Base-by-base conservation (phyloP, 225 moss, liverwort and hornwort genomes). In the Straminergon stramineum region DNA sequence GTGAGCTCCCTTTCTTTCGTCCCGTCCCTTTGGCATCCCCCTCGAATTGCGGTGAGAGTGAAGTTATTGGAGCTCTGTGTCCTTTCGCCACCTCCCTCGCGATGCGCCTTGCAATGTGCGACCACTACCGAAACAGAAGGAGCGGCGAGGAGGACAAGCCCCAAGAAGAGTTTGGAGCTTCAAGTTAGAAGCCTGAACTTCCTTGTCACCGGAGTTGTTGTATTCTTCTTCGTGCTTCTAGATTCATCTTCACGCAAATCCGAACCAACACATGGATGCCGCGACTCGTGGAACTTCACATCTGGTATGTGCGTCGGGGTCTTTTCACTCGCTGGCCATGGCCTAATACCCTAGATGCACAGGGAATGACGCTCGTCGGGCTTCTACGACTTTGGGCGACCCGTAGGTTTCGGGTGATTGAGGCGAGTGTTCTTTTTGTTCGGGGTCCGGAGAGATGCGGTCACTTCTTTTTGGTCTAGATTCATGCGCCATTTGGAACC, bases 41-140 rank as follows among this genome's bases (percentile, higher is more conserved):
- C 88, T 88, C 75, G 85, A 90, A 90, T 90, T 92, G 85, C 90
- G 88, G 92, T 79, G 74, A 55, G 85, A 74, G 84, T 75, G 91
- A 84, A 87, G 84, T 81, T 87, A 85, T 85, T 85, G 85, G 81
- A 84, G 84, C 84, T 75, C 28, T 69, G 70, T 8, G 68, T 48
- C 7, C 24, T 53, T 31, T 83, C 53, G 43, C 78, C 83, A 82
- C 71, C 81, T 76, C 69, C 89, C 69, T 69, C 79, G 78, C 51
- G 80, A 86, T 39, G 85, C 81, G 74, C 81, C 74, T 85, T 39
- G 75, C 73, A 91, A 87, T 91, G 83, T 73, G 87, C 84, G 64
- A 79, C 57, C 58, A 35, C 62, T 48, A 30, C 88, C 76, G 77
- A 79, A 79, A 37, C 88, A 37, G 63, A 58, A 85, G 87, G 68